Percentiles rank a stretch among this genome's conserved stretches.
Conservation (phyloP, 1,139 yeast species). For the Hanseniaspora gamundiae region DNA sequence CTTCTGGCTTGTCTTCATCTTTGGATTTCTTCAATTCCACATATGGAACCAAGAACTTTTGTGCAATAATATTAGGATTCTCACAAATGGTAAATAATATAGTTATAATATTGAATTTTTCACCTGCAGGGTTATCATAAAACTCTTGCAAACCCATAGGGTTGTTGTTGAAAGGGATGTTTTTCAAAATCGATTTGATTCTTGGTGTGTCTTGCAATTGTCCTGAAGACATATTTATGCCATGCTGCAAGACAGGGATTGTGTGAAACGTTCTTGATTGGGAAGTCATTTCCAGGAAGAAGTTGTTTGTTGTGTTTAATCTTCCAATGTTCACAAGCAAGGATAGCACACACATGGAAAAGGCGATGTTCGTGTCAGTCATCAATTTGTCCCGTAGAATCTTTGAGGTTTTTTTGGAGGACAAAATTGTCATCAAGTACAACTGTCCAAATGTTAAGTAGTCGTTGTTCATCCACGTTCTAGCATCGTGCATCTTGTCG, state of each 20-base stretch:
- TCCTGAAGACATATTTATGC: constrained; percentile 32
- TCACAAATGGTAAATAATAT: constrained; percentile 64
- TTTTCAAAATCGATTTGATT: constrained; percentile 77
- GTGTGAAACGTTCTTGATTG: constrained; percentile 87
- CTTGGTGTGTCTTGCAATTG: constrained; percentile 93
- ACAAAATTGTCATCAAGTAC: constrained; percentile 70
- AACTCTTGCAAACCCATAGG: constrained; percentile 42
- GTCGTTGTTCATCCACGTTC: constrained; percentile 30
- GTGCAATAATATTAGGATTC: constrained; percentile 39
- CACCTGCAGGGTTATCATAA: constrained; percentile 19
- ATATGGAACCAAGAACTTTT: constrained; percentile 25
- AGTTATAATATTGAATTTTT: constrained; percentile 46
- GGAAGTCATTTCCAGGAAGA: constrained; percentile 94
- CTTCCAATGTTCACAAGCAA: constrained; percentile 84
- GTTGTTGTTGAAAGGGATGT: constrained; percentile 34
- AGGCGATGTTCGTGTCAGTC: constrained; percentile 48
- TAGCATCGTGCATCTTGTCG: constrained; percentile 14
- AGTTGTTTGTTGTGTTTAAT: constrained; percentile 89
- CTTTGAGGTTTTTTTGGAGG: constrained; percentile 74
- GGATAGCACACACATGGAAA: constrained; percentile 72
- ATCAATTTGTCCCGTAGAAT: constrained; percentile 67
- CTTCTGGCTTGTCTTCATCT: constrained; percentile 13
- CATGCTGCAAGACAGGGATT: constrained; percentile 77
- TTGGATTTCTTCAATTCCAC: constrained; percentile 7
- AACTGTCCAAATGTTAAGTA: constrained; percentile 73